These are phyloP conservation scores for Brettanomyces nanus DNA, from an alignment of 805 yeast genomes.

Conservation along the genomic window DNA sequence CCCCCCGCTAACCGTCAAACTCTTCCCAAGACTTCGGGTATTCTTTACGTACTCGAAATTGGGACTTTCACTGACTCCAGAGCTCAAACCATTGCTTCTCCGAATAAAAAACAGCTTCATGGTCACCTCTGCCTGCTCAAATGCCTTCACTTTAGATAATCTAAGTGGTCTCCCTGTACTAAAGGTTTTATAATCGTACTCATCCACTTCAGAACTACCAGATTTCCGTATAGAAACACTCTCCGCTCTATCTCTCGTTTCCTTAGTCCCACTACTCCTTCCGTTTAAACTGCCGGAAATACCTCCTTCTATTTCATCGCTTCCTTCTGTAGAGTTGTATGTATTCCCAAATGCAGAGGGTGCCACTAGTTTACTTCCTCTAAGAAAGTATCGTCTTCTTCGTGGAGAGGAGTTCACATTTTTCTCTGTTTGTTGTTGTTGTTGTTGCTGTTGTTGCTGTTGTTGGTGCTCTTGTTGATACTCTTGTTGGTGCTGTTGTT, in stretches of 20 bases:
- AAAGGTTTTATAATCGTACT: constrained; percentile 29
- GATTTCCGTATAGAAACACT: constrained; percentile 18
- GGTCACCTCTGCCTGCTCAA: constrained; percentile 30
- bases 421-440: background rate
- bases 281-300: background rate
- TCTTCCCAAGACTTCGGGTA: background rate
- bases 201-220: constrained; percentile 20
- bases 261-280: constrained; percentile 4
- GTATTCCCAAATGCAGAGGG: constrained; percentile 17
- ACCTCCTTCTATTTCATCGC: background rate
- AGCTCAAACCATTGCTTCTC: constrained; percentile 4
- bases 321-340: constrained; percentile 3
- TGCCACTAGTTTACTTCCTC: constrained; percentile 16
- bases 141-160: constrained; percentile 26
- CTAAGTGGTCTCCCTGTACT: constrained; percentile 26
- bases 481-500: background rate
- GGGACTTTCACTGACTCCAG: background rate
- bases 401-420: background rate
- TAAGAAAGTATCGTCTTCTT: constrained; percentile 9
- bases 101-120: constrained; percentile 22
- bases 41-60: background rate
- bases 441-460: background rate
- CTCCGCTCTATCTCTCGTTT: constrained; percentile 16
- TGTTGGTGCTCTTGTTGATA: background rate
- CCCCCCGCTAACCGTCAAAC: background rate